A percentile compares a stretch with the other conserved stretches of the same genome.
Evolutionary conservation across 352 stramenopile species (phyloP).

Genomic region (Blastocystis sp.): DNA sequence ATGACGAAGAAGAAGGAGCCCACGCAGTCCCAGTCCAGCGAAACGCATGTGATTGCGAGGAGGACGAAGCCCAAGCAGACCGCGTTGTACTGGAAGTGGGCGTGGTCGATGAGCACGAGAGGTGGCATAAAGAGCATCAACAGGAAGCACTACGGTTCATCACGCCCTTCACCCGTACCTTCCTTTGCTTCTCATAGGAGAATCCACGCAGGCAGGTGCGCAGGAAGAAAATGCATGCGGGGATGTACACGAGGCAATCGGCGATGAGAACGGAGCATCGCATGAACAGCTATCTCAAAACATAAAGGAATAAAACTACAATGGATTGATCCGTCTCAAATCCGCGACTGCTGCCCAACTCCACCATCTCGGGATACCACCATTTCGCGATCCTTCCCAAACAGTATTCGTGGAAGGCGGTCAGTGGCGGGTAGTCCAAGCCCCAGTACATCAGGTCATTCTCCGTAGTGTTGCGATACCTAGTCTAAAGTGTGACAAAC

Average conservation of each 20-base stretch:
- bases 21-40: slow-evolving; percentile 79
- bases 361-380: slow-evolving; percentile 83
- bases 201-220: background rate
- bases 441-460: slow-evolving; percentile 95
- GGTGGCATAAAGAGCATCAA: slow-evolving; percentile 81
- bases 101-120: slow-evolving; percentile 91
- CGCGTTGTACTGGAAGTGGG: slow-evolving; percentile 99
- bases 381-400: slow-evolving; percentile 15
- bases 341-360: slow-evolving; percentile 78
- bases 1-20: slow-evolving; percentile 75
- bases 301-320: background rate
- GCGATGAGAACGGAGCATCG: slow-evolving; percentile 85
- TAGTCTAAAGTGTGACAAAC: background rate
- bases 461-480: slow-evolving; percentile 70
- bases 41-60: slow-evolving; percentile 76
- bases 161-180: background rate
- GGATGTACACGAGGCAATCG: slow-evolving; percentile 86
- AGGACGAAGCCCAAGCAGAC: slow-evolving; percentile 83
- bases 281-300: slow-evolving; percentile 77
- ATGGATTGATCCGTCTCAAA: slow-evolving; percentile 78
- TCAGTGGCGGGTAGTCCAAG: slow-evolving; percentile 93
- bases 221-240: slow-evolving; percentile 69
- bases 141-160: slow-evolving; percentile 74
- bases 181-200: background rate
- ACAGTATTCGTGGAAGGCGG: slow-evolving; percentile 47